phyloP scores from a whole-genome alignment of 345 rosid genomes.

The Rhodomyrtus tomentosa region DNA sequence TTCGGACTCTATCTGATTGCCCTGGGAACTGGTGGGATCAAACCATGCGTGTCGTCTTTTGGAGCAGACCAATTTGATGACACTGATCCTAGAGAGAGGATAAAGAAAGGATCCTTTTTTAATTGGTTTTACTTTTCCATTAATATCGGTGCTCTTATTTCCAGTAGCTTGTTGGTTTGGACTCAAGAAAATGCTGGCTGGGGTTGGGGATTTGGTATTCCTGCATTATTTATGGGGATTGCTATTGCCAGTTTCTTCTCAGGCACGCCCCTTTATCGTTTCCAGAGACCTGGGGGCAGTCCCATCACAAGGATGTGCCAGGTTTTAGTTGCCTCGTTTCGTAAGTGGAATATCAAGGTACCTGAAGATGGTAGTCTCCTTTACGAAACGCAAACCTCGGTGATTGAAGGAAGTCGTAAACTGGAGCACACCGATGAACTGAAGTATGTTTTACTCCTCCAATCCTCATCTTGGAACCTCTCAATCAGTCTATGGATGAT shows the following conservation, averaged over 20 bases:
- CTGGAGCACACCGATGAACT: conserved; percentile 61
- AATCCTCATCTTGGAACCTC: background rate
- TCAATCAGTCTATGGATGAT: background rate
- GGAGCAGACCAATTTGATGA: conserved; percentile 98
- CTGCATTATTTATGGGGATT: conserved; percentile 79
- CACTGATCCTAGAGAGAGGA: conserved; percentile 63
- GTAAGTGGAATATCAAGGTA: conserved; percentile 38
- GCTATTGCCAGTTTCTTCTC: conserved; percentile 78
- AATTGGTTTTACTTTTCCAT: conserved; percentile 94
- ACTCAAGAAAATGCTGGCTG: conserved; percentile 91
- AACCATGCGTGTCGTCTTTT: conserved; percentile 89
- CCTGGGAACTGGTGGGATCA: conserved; percentile 90
- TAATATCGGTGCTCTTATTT: conserved; percentile 81
- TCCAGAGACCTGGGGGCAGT: conserved; percentile 91
- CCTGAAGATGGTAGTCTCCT: conserved; percentile 56
- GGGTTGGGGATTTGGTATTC: conserved; percentile 94
- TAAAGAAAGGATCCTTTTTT: conserved; percentile 80
- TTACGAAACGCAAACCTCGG: conserved; percentile 58
- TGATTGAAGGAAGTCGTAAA: conserved; percentile 69
- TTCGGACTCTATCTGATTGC: conserved; percentile 89
- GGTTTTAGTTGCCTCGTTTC: conserved; percentile 73
- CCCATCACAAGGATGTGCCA: conserved; percentile 78
- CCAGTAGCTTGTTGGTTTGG: conserved; percentile 80
- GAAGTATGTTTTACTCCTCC: conserved; percentile 19
- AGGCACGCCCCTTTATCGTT: conserved; percentile 82